These are phyloP conservation scores for Colletotrichum orbiculare DNA, from an alignment of 2,329 filamentous ascomycete genomes.

Conservation along the genomic window DNA sequence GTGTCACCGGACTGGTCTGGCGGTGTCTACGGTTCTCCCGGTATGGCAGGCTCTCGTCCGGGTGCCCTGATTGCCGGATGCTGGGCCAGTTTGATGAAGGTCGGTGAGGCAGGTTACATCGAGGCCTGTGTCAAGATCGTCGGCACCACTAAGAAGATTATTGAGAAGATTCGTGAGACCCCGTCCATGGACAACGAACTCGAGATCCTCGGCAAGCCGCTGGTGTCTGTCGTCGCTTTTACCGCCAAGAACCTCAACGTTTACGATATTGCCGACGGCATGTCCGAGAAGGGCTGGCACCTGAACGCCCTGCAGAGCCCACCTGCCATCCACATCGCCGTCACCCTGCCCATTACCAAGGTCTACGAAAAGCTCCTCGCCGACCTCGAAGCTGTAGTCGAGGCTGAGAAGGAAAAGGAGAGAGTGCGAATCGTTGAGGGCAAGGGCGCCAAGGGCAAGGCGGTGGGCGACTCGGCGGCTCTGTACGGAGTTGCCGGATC, in stretches of 20 bases:
- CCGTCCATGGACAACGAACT: constrained; percentile 78
- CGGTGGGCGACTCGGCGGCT: constrained; percentile 83
- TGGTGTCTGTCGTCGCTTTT: constrained; percentile 93
- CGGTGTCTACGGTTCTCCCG: constrained; percentile 94
- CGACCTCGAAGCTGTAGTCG: constrained; percentile 75
- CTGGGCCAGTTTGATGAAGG: constrained; percentile 91
- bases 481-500: constrained; percentile 96
- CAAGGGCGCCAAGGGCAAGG: constrained; percentile 72
- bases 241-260: constrained; percentile 85
- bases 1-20: constrained; percentile 95
- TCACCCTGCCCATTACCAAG: constrained; percentile 86
- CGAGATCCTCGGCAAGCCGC: constrained; percentile 82
- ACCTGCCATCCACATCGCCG: constrained; percentile 91
- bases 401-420: constrained; percentile 85
- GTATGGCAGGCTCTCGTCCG: constrained; percentile 89
- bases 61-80: constrained; percentile 95
- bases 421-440: constrained; percentile 77
- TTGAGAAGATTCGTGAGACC: constrained; percentile 76
- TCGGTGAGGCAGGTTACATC: constrained; percentile 90
- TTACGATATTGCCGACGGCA: constrained; percentile 93
- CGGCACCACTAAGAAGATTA: constrained; percentile 85
- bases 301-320: constrained; percentile 93
- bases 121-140: constrained; percentile 90
- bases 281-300: constrained; percentile 90
- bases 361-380: constrained; percentile 82